These are phyloP conservation scores for Prinsepia uniflora DNA, from an alignment of 306 rosid genomes.

Conservation along the genomic window DNA sequence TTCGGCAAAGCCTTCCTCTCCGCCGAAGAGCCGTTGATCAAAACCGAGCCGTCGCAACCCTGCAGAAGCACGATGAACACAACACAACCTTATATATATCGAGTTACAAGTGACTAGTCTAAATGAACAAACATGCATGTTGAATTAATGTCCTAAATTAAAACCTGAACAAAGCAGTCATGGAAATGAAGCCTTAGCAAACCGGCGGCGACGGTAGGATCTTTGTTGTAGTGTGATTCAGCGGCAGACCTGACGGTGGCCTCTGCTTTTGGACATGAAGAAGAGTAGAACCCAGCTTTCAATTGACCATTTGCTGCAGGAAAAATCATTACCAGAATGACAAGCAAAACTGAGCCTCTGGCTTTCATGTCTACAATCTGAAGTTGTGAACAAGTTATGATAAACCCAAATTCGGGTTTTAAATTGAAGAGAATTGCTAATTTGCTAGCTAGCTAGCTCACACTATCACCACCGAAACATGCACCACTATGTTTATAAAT, in stretches of 20 bases:
- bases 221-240: constrained; percentile 46
- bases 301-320: constrained; percentile 45
- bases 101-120: background rate
- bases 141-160: too few relatives aligned
- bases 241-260: constrained; percentile 54
- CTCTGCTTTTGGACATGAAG: constrained; percentile 65
- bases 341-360: constrained; percentile 23
- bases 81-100: background rate
- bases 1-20: constrained; percentile 51
- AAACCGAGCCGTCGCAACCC: constrained; percentile 67
- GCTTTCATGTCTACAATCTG: constrained; percentile 27
- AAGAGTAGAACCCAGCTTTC: constrained; percentile 53
- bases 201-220: constrained; percentile 56
- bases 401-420: constrained; percentile 1
- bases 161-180: constrained; percentile 49
- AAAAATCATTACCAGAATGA: constrained; percentile 35
- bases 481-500: constrained; percentile 34
- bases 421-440: background rate
- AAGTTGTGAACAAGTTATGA: background rate
- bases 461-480: constrained; percentile 8
- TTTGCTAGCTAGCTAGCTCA: constrained; percentile 6
- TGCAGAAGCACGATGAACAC: constrained; percentile 6
- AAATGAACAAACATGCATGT: background rate
- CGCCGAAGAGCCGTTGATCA: constrained; percentile 39
- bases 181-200: constrained; percentile 72